Base-by-base conservation (phyloP, 2,329 filamentous ascomycete species). In the Trichoderma koningii region DNA sequence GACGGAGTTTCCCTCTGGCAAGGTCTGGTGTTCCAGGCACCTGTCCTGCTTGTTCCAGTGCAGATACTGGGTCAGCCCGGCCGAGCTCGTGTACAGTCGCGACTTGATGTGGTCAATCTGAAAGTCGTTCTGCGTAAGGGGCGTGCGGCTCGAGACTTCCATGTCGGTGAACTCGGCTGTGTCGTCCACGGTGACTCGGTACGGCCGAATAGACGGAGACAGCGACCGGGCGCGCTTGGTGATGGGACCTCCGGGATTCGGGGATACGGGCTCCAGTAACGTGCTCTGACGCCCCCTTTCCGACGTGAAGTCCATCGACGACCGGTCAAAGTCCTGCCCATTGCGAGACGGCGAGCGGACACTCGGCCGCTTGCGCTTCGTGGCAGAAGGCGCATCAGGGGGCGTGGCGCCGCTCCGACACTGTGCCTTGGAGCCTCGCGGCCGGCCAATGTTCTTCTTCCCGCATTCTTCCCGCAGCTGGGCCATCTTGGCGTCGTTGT, bases 401-500 rank as follows among this genome's bases (percentile, higher is more conserved):
- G 62, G 66, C 5, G 69, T 69, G 51, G 71, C 72, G 14, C 69
- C 45, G 26, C 59, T 72, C 30, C 68, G 65, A 4, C 70, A 70
- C 10, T 64, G 56, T 21, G 76, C 75, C 66, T 78, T 82, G 67
- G 80, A 78, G 3, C 79, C 79, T 47, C 82, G 83, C 0, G 85
- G 85, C 0, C 85, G 77, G 7, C 85, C 85, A 7, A 87, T 86
- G 67, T 83, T 86, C 55, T 83, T 82, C 66, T 82, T 85, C 0
- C 85, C 85, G 65, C 82, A 81, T 73, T 83, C 83, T 26, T 76
- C 73, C 7, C 85, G 79, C 9, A 86, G 73, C 1, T 76, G 72
- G 15, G 79, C 76, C 1, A 86, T 73, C 70, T 85, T 86, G 0
- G 75, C 73, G 68, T 87, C 85, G 68, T 85, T 82, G 67, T 87